phyloP scores from a whole-genome alignment of 1,284 basidiomycete genomes.

The Somion occarium region DNA sequence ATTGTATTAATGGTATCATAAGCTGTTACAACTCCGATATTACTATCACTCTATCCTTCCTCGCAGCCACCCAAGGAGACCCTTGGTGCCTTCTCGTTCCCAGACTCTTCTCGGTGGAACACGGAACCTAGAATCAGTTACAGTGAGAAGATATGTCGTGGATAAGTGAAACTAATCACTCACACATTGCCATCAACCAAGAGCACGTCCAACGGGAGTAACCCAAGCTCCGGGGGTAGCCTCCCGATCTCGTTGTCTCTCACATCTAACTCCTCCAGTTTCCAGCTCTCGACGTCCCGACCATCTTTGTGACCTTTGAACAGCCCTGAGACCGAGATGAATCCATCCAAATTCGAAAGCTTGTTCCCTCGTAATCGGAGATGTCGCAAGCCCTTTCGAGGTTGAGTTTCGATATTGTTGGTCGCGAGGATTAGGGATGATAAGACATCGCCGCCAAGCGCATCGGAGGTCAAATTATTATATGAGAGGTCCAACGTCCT shows the following conservation, averaged over 20 bases:
- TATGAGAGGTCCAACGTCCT: constrained; percentile 68
- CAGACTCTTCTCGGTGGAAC: constrained; percentile 74
- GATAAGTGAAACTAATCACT: constrained; percentile 28
- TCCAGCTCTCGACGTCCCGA: constrained; percentile 58
- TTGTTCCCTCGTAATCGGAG: constrained; percentile 65
- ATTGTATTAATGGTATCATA: too few species aligned
- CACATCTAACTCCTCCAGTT: constrained; percentile 73
- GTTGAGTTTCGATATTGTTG: constrained; percentile 1
- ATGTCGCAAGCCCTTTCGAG: constrained; percentile 49
- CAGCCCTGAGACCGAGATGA: constrained; percentile 50
- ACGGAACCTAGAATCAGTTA: constrained; percentile 78
- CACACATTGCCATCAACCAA: constrained; percentile 81
- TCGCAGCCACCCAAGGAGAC: constrained; percentile 67
- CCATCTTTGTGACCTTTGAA: constrained; percentile 64
- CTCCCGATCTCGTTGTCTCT: constrained; percentile 72
- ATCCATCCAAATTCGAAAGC: constrained; percentile 54
- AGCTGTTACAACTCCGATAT: too few species aligned
- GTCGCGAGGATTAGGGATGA: constrained; percentile 41
- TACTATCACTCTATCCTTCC: constrained; percentile 60
- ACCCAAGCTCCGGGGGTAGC: constrained; percentile 61
- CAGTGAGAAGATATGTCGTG: neutral
- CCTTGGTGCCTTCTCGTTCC: constrained; percentile 82
- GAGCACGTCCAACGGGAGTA: constrained; percentile 72
- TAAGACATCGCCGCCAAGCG: constrained; percentile 43
- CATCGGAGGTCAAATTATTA: constrained; percentile 54